Base-by-base conservation (phyloP, 2,329 filamentous ascomycete species). In the Verticillium nubilum region DNA sequence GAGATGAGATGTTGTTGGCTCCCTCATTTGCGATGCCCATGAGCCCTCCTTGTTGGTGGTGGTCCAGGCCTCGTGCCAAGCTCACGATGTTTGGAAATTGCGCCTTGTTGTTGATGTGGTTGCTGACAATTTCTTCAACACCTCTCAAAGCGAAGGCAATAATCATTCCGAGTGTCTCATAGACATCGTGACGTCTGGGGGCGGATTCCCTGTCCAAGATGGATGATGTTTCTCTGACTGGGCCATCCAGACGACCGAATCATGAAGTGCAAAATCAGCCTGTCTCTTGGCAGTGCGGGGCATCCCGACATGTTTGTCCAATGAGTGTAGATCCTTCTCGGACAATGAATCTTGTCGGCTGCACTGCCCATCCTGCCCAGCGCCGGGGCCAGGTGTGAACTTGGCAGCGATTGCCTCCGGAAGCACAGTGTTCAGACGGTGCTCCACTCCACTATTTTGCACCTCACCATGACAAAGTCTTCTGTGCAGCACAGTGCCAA, bases 191-290 rank as follows among this genome's bases (percentile, higher is more conserved):
- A 50, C 42, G 42, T 50, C 42, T 50, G 42, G 29, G 19, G 19
- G 42, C 19, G 42, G 42, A 12, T 50, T 50, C 42, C 42, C 19
- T 50, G 42, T 23, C 42, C 42, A 23, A 50, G 42, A 50, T 50
- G 42, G 33, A 50, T 23, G 42, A 50, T 50, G 42, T 50, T 50
- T 50, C n/a, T 50, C 10, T n/a, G 12, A 4, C 42, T 50, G 42
- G 42, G 19, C 42, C 42, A 50, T 13, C 25, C 42, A 13, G 9
- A 50, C 5, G 42, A 23, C 42, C 61, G 57, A 62, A 62, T 59
- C 57, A 58, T 59, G 59, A 61, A 57, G 50, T 59, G n/a, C 26
- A 23, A 59, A 58, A 52, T 25, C 37, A 59, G 59, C 59, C 54
- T 50, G 58, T 52, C 50, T 23, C 59, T 61, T 58, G 59, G 61